These are phyloP conservation scores for Yamadazyma blattariae DNA, from an alignment of 1,139 yeast genomes.

Conservation along the genomic window DNA sequence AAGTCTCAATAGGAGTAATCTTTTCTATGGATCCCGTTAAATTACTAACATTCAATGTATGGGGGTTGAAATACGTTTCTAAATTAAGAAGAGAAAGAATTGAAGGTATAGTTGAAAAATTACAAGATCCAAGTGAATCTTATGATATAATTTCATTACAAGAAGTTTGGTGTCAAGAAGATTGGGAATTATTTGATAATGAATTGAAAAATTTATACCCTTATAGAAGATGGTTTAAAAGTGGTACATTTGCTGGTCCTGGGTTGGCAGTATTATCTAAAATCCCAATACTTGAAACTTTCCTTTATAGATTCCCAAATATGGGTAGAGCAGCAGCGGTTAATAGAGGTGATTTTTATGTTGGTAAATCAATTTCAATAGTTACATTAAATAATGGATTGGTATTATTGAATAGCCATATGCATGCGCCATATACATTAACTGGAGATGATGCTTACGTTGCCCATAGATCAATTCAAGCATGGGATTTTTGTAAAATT, in stretches of 20 bases:
- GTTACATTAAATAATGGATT: slow-evolving; percentile 63
- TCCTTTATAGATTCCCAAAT: slow-evolving; percentile 79
- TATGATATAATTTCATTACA: slow-evolving; percentile 89
- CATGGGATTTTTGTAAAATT: slow-evolving; percentile 86
- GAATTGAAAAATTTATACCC: slow-evolving; percentile 53
- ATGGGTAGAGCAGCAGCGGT: slow-evolving; percentile 95
- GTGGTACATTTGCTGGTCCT: slow-evolving; percentile 91
- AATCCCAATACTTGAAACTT: slow-evolving; percentile 77
- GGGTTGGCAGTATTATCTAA: slow-evolving; percentile 85
- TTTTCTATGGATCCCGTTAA: slow-evolving; percentile 28
- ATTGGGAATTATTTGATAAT: slow-evolving; percentile 63
- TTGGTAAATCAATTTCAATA: slow-evolving; percentile 86
- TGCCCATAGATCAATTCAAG: slow-evolving; percentile 91
- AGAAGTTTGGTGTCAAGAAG: slow-evolving; percentile 88
- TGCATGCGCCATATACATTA: slow-evolving; percentile 93
- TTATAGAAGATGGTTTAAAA: slow-evolving; percentile 63
- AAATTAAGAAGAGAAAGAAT: slow-evolving; percentile 64
- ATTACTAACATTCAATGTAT: slow-evolving; percentile 68
- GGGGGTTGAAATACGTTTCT: slow-evolving; percentile 90
- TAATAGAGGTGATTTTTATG: slow-evolving; percentile 95
- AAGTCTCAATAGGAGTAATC: too few relatives aligned
- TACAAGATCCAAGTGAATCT: slow-evolving; percentile 48
- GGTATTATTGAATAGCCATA: slow-evolving; percentile 84
- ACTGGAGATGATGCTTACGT: slow-evolving; percentile 86
- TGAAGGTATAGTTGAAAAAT: slow-evolving; percentile 66